Evolutionary conservation across 208 protist genomes (phyloP), one percentile per base, ranked within the genome.

Genomic region (Trypanosoma melophagium): DNA sequence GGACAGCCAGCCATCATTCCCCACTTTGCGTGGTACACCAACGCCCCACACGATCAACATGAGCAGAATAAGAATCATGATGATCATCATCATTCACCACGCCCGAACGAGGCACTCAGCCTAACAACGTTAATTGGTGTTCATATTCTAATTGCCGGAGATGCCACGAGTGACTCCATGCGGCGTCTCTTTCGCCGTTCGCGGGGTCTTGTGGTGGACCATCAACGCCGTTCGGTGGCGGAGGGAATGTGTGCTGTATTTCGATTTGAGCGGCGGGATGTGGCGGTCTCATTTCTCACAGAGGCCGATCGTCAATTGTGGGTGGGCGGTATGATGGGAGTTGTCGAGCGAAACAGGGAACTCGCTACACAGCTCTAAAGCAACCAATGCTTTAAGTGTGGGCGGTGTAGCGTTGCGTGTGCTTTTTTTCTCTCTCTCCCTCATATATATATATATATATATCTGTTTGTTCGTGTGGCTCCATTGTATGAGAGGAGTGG

Each of bases 271-370:
- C 75, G 68, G 12, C 72, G 77, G 8, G 54, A 80, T 1, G 49
- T 94, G 12, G 88, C 74, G 4, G 66, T 94, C 2, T 71, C 70
- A n/a, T 87, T 88, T 54, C 59, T 86, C 1, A 74, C 67, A n/a
- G 83, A 89, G 68, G 83, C 77, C 14, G 81, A 86, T 25, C 66
- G 81, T n/a, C 81, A 89, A 61, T 22, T 74, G 3, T 94, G 84
- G 81, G 77, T 88, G 13, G 76, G 83, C 8, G 83, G 79, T 10
- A 73, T 94, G 78, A 86, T 84, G 80, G 77, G 74, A 14, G 76
- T 94, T 8, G 83, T 94, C 55, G 80, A 89, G 75, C 62, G 79
- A 44, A 94, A 94, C 49, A 77, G 69, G 3, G 66, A 60, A 3
- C 53, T 84, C 38, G 49, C 69, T 16, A 19, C 56, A 44, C 21